These are phyloP conservation scores for Fusarium anguioides DNA, from an alignment of 2,329 filamentous ascomycete genomes.

Conservation along the genomic window DNA sequence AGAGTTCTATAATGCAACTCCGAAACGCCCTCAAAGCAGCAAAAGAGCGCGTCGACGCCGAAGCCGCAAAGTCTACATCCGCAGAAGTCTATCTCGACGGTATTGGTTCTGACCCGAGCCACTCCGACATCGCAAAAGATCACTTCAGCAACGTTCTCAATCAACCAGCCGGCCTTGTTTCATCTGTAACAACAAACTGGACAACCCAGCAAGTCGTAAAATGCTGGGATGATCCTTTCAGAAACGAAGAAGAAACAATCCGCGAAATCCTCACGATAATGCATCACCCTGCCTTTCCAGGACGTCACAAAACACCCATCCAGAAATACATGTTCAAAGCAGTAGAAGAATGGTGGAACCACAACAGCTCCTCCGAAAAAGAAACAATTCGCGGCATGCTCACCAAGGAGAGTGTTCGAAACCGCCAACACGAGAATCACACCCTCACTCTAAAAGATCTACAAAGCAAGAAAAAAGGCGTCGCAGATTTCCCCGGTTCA, in stretches of 20 bases:
- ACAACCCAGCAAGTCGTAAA: conserved; percentile 44
- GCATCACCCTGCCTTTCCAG: conserved; percentile 84
- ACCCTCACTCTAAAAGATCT: conserved; percentile 43
- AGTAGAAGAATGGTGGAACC: conserved; percentile 79
- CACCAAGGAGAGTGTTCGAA: conserved; percentile 43
- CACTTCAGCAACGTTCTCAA: conserved; percentile 78
- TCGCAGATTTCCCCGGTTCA: conserved; percentile 44
- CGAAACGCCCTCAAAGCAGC: conserved; percentile 74
- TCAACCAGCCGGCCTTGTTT: conserved; percentile 44
- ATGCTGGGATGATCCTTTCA: conserved; percentile 76
- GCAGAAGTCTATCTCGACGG: conserved; percentile 76
- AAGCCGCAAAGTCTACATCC: conserved; percentile 63
- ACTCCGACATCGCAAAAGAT: conserved; percentile 82
- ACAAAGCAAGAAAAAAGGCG: conserved; percentile 40
- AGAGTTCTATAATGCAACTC: conserved; percentile 85
- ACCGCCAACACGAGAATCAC: conserved; percentile 46
- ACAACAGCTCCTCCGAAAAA: conserved; percentile 47
- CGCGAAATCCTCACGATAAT: conserved; percentile 80
- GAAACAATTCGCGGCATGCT: conserved; percentile 39
- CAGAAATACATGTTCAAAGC: conserved; percentile 86
- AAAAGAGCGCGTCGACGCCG: conserved; percentile 46
- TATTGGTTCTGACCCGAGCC: conserved; percentile 79
- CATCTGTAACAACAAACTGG: conserved; percentile 47
- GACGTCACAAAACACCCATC: conserved; percentile 73
- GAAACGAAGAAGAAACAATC: conserved; percentile 78